These are phyloP conservation scores for Chaetomium olivaceum DNA, from an alignment of 2,329 filamentous ascomycete species.

Conservation along the genomic window DNA sequence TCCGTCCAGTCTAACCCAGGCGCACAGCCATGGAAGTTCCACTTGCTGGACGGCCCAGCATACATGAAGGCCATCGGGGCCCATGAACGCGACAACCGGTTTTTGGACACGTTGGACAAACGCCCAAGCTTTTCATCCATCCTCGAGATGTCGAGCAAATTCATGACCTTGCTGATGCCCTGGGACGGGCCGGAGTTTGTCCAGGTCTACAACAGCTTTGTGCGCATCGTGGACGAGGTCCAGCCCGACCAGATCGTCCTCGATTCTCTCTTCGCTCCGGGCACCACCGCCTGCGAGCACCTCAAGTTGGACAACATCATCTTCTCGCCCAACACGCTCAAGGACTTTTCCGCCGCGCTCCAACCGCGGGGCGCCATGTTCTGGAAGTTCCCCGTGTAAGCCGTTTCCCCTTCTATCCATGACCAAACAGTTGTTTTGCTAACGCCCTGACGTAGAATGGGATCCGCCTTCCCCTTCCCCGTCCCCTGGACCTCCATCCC, in stretches of 20 bases:
- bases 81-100: too few species aligned
- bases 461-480: constrained; percentile 48
- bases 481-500: constrained; percentile 47
- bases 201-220: constrained; percentile 41
- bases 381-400: constrained; percentile 44
- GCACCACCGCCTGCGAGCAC: constrained; percentile 44
- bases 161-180: constrained; percentile 34
- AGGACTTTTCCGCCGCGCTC: constrained; percentile 42
- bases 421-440: not conserved
- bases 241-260: constrained; percentile 45
- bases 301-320: constrained; percentile 38
- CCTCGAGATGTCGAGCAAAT: constrained; percentile 34
- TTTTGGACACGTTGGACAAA: not conserved
- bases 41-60: constrained; percentile 32
- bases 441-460: constrained; percentile 37
- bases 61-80: constrained; percentile 1
- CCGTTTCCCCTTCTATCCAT: constrained; percentile 10
- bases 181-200: constrained; percentile 46
- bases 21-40: constrained; percentile 33
- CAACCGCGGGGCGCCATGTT: constrained; percentile 42
- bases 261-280: constrained; percentile 48
- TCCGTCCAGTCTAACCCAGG: constrained; percentile 34
- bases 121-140: constrained; percentile 40
- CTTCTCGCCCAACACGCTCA: constrained; percentile 48
- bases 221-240: constrained; percentile 42